Base-by-base conservation (phyloP, 2,329 filamentous ascomycete genomes). In the Dothidotthia symphoricarpi region DNA sequence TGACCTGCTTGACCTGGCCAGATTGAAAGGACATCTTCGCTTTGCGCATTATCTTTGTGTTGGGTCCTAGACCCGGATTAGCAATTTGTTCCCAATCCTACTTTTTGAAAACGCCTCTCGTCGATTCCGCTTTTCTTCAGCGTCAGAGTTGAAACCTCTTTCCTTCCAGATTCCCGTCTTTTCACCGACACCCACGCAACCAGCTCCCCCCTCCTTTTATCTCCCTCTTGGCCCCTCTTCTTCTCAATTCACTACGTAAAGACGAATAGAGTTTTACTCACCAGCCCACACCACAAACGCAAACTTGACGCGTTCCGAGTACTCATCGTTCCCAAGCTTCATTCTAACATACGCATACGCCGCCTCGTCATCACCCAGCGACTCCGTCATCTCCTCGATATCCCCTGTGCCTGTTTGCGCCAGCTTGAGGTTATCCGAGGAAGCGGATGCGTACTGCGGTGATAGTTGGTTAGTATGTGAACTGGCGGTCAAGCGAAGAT, bases 281-380 rank as follows among this genome's bases (percentile, higher is more conserved):
- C 82, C 82, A 63, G 84, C 83, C 82, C 82, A 86, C 49, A 84
- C 75, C 22, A 85, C 68, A 32, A 86, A 72, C 32, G 72, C 75
- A 59, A 86, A 86, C 69, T 86, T 86, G 58, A 84, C 77, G 25
- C 83, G 73, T 59, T 71, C 81, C 67, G 75, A 80, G 71, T 86
- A 83, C 49, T 78, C 78, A 64, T 86, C 82, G 69, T 85, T 86
- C 60, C 81, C 81, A 64, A 86, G 80, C 70, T 85, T 80, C 57
- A 63, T 54, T 16, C 61, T 40, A 28, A 65, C 55, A 68, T 85
- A 85, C 38, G 73, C 81, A 69, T 84, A 85, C 63, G 82, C 78
- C 38, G 81, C 81, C 66, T 82, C 74, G 24, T 60, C 57, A 56
- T 80, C 73, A 61, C 81, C 80, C 9, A 86, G 70, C 46, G 71